Percentiles rank a stretch among this genome's conserved stretches.
Conservation (phyloP, 495 filamentous ascomycete genomes). For the Oleoguttula mirabilis region DNA sequence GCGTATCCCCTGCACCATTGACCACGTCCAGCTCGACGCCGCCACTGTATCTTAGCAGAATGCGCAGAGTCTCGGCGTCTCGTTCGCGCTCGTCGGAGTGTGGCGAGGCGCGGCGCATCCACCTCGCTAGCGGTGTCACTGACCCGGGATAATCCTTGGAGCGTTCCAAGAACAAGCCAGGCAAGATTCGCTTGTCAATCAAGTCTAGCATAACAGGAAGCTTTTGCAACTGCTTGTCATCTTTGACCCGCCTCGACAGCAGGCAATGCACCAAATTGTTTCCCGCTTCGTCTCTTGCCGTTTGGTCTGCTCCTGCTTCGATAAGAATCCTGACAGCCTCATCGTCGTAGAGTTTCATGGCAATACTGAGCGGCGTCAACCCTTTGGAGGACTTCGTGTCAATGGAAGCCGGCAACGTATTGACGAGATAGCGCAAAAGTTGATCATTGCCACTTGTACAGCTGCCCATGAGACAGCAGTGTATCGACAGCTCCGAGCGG, state of each 20-base stretch:
- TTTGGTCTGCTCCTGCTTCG: constrained; percentile 52
- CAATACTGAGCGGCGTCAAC: constrained; percentile 49
- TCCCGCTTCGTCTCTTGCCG: constrained; percentile 30
- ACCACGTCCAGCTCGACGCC: constrained; percentile 47
- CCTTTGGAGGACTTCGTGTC: constrained; percentile 44
- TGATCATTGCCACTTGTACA: constrained; percentile 30
- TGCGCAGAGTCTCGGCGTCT: constrained; percentile 24
- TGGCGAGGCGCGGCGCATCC: constrained; percentile 24
- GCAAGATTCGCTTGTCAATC: constrained; percentile 38
- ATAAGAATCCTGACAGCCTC: constrained; percentile 48
- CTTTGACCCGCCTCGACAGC: constrained; percentile 21
- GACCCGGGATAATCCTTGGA: constrained; percentile 32
- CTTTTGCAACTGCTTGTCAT: constrained; percentile 4
- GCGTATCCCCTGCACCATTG: constrained; percentile 55
- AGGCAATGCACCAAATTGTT: constrained; percentile 51
- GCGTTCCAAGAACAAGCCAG: constrained; percentile 37
- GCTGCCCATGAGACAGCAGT: constrained; percentile 46
- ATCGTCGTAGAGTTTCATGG: constrained; percentile 39
- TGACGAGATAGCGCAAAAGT: constrained; percentile 51
- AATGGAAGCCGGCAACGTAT: constrained; percentile 43
- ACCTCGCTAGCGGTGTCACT: constrained; percentile 38
- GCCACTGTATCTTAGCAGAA: constrained; percentile 37
- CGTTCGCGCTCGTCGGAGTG: constrained; percentile 4
- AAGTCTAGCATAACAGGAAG: constrained; percentile 39
- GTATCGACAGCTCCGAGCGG: constrained; percentile 43